Conservation (phyloP, 179 eudicot species). For the Silene coronaria region DNA sequence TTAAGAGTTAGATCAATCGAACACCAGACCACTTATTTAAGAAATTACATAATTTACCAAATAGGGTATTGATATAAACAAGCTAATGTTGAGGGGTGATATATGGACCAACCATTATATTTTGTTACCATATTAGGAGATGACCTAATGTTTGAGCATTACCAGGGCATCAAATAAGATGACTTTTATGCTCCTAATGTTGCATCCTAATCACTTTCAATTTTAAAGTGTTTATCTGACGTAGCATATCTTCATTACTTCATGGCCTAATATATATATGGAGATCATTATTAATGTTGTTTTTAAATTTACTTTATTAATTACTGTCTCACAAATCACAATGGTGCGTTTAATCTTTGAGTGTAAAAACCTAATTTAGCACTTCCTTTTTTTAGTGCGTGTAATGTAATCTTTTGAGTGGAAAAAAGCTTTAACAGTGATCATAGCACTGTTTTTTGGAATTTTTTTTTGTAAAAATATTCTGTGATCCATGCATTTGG, state of each 20-base stretch:
- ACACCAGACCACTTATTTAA: too few species aligned
- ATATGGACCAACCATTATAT: constrained; percentile 17
- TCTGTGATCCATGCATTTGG: not conserved
- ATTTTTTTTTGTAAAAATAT: not conserved
- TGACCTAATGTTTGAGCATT: constrained; percentile 14
- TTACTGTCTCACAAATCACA: not conserved
- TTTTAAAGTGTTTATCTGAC: not conserved
- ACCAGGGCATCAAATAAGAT: constrained; percentile 14
- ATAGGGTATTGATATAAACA: constrained; percentile 1
- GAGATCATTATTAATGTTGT: not conserved
- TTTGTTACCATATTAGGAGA: not conserved
- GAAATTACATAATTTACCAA: not conserved
- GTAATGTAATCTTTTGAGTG: constrained; percentile 9
- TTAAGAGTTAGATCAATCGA: too few species aligned
- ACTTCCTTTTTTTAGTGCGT: constrained; percentile 26
- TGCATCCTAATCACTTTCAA: not conserved
- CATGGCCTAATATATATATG: not conserved
- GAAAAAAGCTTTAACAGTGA: constrained; percentile 10
- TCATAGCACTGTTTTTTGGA: not conserved
- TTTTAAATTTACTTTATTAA: not conserved
- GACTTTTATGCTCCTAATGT: constrained; percentile 1
- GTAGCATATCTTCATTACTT: not conserved
- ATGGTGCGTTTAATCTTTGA: not conserved
- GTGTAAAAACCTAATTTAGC: constrained; percentile 24
- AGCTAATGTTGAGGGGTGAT: constrained; percentile 16